Evolutionary conservation across 1,284 basidiomycete genomes (phyloP).

Genomic region (Apiotrichum gamsii): DNA sequence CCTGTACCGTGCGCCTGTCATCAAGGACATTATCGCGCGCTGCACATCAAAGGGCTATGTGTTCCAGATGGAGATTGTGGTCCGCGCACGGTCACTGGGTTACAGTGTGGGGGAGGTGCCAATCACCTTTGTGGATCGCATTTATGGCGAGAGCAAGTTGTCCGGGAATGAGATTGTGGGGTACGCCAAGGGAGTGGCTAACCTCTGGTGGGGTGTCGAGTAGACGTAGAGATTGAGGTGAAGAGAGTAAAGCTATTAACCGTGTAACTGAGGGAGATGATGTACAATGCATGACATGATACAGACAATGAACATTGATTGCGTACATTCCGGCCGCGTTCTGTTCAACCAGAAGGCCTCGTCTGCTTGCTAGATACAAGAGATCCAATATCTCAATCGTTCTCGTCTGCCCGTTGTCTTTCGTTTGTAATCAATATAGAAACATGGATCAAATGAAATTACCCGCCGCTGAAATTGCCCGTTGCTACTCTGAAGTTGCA

Average conservation of each 20-base stretch:
- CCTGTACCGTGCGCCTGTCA: constrained; percentile 67
- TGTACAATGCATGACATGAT: constrained; percentile 15
- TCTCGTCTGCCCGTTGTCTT: too few species aligned
- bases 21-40: constrained; percentile 72
- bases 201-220: constrained; percentile 61
- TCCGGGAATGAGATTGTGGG: constrained; percentile 80
- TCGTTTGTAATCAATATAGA: too few species aligned
- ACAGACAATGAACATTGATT: too few species aligned
- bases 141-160: constrained; percentile 87
- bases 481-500: too few species aligned
- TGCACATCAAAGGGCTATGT: constrained; percentile 85
- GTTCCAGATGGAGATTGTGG: constrained; percentile 97
- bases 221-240: not conserved
- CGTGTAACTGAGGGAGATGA: not conserved
- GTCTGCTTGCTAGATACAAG: too few species aligned
- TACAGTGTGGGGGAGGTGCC: constrained; percentile 83
- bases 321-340: too few species aligned
- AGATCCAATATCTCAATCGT: too few species aligned
- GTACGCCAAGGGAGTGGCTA: constrained; percentile 82
- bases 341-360: too few species aligned
- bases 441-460: too few species aligned
- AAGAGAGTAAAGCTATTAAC: not conserved
- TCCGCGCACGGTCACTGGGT: constrained; percentile 70
- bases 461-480: too few species aligned
- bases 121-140: constrained; percentile 86